Base-by-base conservation (phyloP, 2,329 filamentous ascomycete genomes). In the Xylariaceae sp. region DNA sequence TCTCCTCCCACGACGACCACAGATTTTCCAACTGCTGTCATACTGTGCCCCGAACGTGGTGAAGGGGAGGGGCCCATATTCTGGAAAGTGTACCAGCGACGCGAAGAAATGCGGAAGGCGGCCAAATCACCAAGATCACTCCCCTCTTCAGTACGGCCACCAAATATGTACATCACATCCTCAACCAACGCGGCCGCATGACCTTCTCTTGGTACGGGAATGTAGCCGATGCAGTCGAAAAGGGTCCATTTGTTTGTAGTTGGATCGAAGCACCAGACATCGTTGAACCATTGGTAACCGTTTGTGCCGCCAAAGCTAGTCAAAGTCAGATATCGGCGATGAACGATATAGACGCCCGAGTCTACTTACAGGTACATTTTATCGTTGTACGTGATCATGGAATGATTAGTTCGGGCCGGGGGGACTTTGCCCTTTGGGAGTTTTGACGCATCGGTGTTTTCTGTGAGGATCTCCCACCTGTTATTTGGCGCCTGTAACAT, bases 91-190 rank as follows among this genome's bases (percentile, higher is more conserved):
- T 97, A 98, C 93, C 93, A 98, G 45, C 93, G 81, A 50, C 88
- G 83, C 9, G 89, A 89, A 1, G 85, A 81, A 44, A 81, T 80
- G 39, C 76, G 68, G 55, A 81, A 81, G 2, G 93, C 93, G 2
- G 93, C 91, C 33, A 98, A 74, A 64, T 98, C 93, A 26, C 91
- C 93, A 3, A 98, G 71, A 61, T 98, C 93, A 19, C 83, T 80
- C 1, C 93, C 93, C 53, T 97, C 90, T 59, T 96, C 89, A 0
- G 89, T 96, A 45, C 93, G 85, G 34, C 93, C 93, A 53, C 94
- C 94, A 63, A 98, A 98, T 47, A 98, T 83, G 68, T 98, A 98
- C 94, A 98, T 98, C 45, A 96, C 93, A 61, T 98, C 93, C 62
- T 93, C 89, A 33, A 98, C 90, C 16, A 98, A 73, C 3, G 91